Base-by-base conservation (phyloP, 176 grass and related monocot genomes). In the Elymus sibiricus region DNA sequence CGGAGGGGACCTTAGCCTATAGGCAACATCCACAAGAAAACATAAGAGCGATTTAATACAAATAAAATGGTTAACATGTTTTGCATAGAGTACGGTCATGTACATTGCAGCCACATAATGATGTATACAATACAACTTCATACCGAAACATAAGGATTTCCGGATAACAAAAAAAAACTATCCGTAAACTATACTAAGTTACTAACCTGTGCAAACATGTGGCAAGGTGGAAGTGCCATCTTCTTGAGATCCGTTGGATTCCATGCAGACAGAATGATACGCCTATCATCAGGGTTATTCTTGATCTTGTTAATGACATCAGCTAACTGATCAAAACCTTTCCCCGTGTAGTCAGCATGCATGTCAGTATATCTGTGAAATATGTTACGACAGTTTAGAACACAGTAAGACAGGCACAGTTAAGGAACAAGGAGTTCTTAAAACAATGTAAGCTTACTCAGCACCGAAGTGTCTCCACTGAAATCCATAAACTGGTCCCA, bases 401-500 rank as follows among this genome's bases (percentile, higher is more conserved):
- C 37, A 25, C 19, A 44, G 49, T 22, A 28, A 40, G 72, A 63
- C 3, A 13, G n/a, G 68, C 21, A 22, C 21, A 24, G 53, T 11
- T 37, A 49, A 11, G 68, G 31, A 27, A 16, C 59, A 29, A 60
- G 32, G 35, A 64, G 27, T 67, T 46, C 12, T 3, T 3, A 62
- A 49, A 91, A 42, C 9, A 65, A 15, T 68, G 64, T 19, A 70
- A 83, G 39, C 92, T 82, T 97, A 97, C 94, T 92, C 88, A 34
- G 94, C 86, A 87, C 92, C 94, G 77, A 97, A 97, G 58, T 97
- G 94, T 49, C 94, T 90, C 95, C 95, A 97, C 43, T 97, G 95
- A 78, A 94, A 97, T 70, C 95, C 95, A 83, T 97, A 94, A 73
- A 97, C 77, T 43, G 92, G 92, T 67, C 95, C 95, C 6, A 94